A percentile compares a stretch with the other conserved stretches of the same genome.
Evolutionary conservation across 2,329 filamentous ascomycete genomes (phyloP).

Genomic region (Fusarium guadeloupense): DNA sequence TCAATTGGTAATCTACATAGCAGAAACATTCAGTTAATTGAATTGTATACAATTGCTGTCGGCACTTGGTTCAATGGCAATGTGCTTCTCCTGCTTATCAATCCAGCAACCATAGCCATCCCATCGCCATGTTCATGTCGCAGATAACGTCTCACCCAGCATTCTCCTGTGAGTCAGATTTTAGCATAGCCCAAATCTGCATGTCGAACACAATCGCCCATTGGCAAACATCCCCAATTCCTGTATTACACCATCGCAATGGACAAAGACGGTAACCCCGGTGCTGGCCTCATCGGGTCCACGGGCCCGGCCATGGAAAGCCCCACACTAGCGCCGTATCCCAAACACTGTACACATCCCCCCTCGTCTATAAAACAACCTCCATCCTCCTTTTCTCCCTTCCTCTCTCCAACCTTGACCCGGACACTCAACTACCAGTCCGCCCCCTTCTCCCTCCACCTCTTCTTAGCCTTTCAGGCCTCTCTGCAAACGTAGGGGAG

Average conservation of each 20-base stretch:
- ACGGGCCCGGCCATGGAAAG: neutral
- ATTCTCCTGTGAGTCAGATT: neutral
- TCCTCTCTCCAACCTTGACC: conserved; percentile 13
- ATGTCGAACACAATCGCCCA: neutral
- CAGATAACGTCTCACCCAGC: neutral
- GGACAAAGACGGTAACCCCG: neutral
- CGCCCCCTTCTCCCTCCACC: neutral
- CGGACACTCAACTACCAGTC: conserved; percentile 18
- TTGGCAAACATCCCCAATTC: no score
- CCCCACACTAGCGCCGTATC: conserved; percentile 19
- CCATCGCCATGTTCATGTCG: neutral
- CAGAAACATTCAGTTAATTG: no score
- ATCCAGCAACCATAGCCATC: neutral
- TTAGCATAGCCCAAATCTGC: neutral
- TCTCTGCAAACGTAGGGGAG: conserved; percentile 40
- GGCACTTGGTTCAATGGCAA: no score
- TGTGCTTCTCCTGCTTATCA: neutral
- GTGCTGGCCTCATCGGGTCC: conserved; percentile 6
- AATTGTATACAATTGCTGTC: neutral
- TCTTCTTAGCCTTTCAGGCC: conserved; percentile 30
- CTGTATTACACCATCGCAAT: neutral
- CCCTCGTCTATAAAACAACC: conserved; percentile 29
- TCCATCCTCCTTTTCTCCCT: neutral
- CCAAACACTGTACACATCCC: conserved; percentile 25
- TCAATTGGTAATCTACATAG: neutral